A percentile compares a stretch with the other conserved stretches of the same genome.
phyloP scores from a whole-genome alignment of 2,329 filamentous ascomycete species.

The Diplodia scrobiculata region DNA sequence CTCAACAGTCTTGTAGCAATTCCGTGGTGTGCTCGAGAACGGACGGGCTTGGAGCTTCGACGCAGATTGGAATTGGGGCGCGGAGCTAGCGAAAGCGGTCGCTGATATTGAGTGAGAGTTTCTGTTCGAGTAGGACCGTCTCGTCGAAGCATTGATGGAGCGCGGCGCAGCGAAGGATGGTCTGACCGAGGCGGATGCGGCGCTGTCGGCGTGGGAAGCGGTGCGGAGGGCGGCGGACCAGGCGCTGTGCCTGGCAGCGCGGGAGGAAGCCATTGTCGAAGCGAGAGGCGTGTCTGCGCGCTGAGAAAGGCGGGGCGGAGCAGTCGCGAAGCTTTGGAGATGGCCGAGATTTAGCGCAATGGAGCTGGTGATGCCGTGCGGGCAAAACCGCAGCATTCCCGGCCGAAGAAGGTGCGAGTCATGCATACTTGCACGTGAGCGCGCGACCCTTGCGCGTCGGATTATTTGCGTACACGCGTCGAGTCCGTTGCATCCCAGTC shows the following conservation, averaged over 20 bases:
- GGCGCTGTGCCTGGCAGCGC: constrained; percentile 4
- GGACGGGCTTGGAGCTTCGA: not conserved
- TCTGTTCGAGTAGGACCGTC: not conserved
- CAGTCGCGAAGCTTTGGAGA: not conserved
- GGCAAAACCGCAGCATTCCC: constrained; percentile 18
- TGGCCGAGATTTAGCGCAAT: not conserved
- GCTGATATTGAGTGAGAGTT: not conserved
- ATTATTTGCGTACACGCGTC: not conserved
- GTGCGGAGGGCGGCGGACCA: constrained; percentile 19
- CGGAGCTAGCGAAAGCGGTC: not conserved
- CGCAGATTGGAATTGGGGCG: not conserved
- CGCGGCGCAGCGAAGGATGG: constrained; percentile 6
- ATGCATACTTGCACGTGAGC: not conserved
- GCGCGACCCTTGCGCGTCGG: not conserved
- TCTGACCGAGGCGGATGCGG: not conserved
- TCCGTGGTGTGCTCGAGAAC: constrained; percentile 23
- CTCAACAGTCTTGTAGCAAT: constrained; percentile 28
- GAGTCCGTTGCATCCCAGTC: not conserved
- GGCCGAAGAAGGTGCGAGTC: not conserved
- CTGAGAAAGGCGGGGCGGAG: not conserved
- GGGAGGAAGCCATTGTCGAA: constrained; percentile 5
- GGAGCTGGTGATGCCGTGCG: constrained; percentile 17
- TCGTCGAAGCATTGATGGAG: constrained; percentile 11
- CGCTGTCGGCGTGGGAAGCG: constrained; percentile 8
- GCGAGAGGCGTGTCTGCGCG: not conserved